A percentile compares a stretch with the other conserved stretches of the same genome.
phyloP scores from a whole-genome alignment of 2,329 filamentous ascomycete species.

The Aschersonia sp. region DNA sequence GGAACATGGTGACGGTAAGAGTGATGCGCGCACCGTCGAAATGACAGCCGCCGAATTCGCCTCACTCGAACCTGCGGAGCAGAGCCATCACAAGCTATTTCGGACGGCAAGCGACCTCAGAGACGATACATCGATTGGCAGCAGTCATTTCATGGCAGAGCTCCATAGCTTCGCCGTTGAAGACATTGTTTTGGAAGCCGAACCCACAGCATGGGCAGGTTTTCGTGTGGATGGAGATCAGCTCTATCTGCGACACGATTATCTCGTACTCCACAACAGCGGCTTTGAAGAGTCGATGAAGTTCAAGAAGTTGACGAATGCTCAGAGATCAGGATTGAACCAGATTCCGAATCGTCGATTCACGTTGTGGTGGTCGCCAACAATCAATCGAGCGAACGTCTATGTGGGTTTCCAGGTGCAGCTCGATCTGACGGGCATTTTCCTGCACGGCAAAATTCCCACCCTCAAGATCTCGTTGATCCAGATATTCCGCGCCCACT shows the following conservation, averaged over 20 bases:
- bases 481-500: conserved; percentile 97
- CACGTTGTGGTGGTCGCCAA: conserved; percentile 93
- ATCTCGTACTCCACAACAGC: conserved; percentile 3
- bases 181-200: conserved; percentile 25
- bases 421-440: conserved; percentile 92
- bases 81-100: conserved; percentile 19
- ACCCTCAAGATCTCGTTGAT: conserved; percentile 96
- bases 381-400: conserved; percentile 89
- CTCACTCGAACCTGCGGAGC: conserved; percentile 19
- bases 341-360: conserved; percentile 98
- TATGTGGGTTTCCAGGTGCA: conserved; percentile 99
- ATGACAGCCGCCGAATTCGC: conserved; percentile 31
- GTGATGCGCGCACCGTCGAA: conserved; percentile 17
- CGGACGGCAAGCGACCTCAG: neutral
- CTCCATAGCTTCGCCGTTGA: conserved; percentile 22
- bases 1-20: conserved; percentile 6
- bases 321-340: conserved; percentile 89
- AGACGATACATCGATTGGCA: neutral
- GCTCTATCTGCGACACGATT: conserved; percentile 28
- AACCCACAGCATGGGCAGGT: conserved; percentile 30
- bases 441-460: conserved; percentile 97
- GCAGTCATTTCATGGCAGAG: conserved; percentile 7
- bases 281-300: conserved; percentile 64
- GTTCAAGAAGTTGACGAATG: conserved; percentile 97
- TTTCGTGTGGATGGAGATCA: conserved; percentile 36